Base-by-base conservation (phyloP, 495 filamentous ascomycete genomes). In the Rhypophila decipiens region DNA sequence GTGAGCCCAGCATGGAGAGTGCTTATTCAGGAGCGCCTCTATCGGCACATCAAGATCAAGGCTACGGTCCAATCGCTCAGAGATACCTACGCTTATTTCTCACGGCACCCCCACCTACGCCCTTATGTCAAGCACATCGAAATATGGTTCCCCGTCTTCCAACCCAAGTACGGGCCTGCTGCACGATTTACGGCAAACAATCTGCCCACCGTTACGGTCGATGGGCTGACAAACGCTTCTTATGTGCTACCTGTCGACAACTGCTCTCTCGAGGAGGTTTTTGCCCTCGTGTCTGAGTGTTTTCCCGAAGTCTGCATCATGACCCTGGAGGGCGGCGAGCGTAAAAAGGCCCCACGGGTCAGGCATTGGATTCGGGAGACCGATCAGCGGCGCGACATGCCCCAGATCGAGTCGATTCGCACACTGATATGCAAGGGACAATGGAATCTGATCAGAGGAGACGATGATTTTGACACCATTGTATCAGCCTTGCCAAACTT, bases 311-410 rank as follows among this genome's bases (percentile, higher is more conserved):
- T 76, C 1, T 75, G 73, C 44, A 74, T 85, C 15, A 63, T 88
- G 51, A 88, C 83, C n/a, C 66, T 88, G 21, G 83, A 88, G 64
- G 84, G 82, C 2, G 85, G 84, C n/a, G 80, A 88, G 50, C 75
- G 82, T 52, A 84, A 82, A 58, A 84, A 83, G 53, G 78, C 84
- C 11, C 82, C 82, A 1, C 74, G 78, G 58, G 76, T 86, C 21
- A 67, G 67, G 39, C 80, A 85, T 49, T 82, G 78, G 57, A 55
- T 67, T 36, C 60, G 61, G 20, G 58, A 66, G 17, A 33, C 52
- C 11, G 48, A 50, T n/a, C 39, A 47, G 17, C 44, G 35, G 39
- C 46, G 47, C 52, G 42, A 48, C 24, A 56, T 65, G 64, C 51
- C 63, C 41, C 47, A 56, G 31, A 53, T 61, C 8, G 43, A 52